A percentile compares a stretch with the other conserved stretches of the same genome.
Conservation (phyloP, 208 protist genomes). For the Porcisia deanei region DNA sequence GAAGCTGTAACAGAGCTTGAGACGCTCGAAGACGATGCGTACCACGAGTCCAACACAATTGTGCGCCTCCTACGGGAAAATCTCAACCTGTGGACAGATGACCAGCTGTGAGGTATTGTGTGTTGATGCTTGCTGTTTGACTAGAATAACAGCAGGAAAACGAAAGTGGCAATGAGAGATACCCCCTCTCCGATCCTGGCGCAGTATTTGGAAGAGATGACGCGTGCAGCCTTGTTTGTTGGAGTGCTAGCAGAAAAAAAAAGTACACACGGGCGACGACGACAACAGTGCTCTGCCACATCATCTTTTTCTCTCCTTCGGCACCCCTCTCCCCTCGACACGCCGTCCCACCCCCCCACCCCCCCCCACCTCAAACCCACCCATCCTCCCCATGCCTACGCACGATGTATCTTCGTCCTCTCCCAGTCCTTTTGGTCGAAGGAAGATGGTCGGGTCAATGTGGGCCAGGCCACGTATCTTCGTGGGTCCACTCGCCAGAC, state of each 20-base stretch:
- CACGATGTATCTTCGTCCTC: background rate
- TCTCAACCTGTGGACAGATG: conserved; percentile 98
- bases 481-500: background rate
- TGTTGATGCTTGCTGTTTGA: background rate
- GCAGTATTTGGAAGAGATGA: background rate
- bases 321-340: background rate
- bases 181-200: background rate
- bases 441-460: background rate
- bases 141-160: background rate
- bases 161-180: background rate
- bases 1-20: conserved; percentile 98
- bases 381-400: background rate
- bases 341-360: too few species aligned
- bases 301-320: conserved; percentile 14
- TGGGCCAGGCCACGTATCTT: background rate
- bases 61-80: conserved; percentile 99
- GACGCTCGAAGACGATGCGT: conserved; percentile 97
- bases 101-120: conserved; percentile 54
- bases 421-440: background rate
- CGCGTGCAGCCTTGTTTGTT: background rate
- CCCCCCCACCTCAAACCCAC: background rate
- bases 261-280: background rate
- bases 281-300: background rate
- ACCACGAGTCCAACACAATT: conserved; percentile 99
- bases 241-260: background rate